phyloP scores from a whole-genome alignment of 1,284 basidiomycete species.

The Abortiporus biennis region DNA sequence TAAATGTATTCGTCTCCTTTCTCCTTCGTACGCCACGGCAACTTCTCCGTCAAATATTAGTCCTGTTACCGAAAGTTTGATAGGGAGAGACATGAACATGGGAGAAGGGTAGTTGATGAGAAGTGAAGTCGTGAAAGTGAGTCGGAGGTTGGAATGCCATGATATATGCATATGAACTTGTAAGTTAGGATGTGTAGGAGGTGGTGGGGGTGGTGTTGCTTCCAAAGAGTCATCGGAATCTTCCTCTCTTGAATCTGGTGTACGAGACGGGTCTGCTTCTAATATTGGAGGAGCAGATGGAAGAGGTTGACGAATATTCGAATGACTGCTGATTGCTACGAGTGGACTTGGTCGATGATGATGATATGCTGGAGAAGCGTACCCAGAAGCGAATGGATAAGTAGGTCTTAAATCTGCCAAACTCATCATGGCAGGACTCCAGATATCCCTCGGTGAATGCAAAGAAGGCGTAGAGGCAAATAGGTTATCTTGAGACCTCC shows the following conservation, averaged over 20 bases:
- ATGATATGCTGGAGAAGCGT: slow-evolving; percentile 25
- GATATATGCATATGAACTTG: slow-evolving; percentile 71
- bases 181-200: slow-evolving; percentile 54
- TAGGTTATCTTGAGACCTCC: slow-evolving; percentile 46
- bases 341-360: slow-evolving; percentile 17
- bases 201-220: slow-evolving; percentile 12
- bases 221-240: background rate
- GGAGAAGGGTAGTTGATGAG: slow-evolving; percentile 95
- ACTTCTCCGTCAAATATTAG: slow-evolving; percentile 84
- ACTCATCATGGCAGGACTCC: slow-evolving; percentile 37
- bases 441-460: slow-evolving; percentile 40
- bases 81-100: slow-evolving; percentile 94
- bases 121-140: slow-evolving; percentile 87
- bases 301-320: slow-evolving; percentile 2
- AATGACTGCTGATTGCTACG: slow-evolving; percentile 7
- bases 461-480: slow-evolving; percentile 50
- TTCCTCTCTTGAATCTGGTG: slow-evolving; percentile 2
- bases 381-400: slow-evolving; percentile 23
- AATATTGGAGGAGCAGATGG: background rate
- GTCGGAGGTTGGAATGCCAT: slow-evolving; percentile 74
- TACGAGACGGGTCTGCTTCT: background rate
- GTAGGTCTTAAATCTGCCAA: slow-evolving; percentile 23
- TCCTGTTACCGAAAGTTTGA: slow-evolving; percentile 86
- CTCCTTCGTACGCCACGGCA: slow-evolving; percentile 88
- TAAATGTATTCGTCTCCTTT: slow-evolving; percentile 75